phyloP scores from a whole-genome alignment of 2,329 filamentous ascomycete genomes.

The Aspergillus sp. region DNA sequence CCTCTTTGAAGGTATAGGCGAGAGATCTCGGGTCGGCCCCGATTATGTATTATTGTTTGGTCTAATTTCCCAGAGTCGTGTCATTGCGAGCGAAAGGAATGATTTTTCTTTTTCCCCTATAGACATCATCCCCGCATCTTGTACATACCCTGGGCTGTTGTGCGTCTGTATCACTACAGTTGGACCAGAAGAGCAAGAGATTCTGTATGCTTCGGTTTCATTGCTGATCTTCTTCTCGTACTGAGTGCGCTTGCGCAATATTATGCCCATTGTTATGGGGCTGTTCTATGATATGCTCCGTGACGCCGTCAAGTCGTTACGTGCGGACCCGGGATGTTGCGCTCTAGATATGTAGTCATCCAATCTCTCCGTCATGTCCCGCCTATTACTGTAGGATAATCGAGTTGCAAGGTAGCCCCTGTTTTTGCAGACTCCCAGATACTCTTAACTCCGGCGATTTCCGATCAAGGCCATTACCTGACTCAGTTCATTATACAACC shows the following conservation, averaged over 20 bases:
- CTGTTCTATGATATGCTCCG: slow-evolving; percentile 13
- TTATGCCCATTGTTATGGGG: slow-evolving; percentile 11
- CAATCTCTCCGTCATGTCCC: background rate
- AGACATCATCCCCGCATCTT: slow-evolving; percentile 44
- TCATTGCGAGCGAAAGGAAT: slow-evolving; percentile 46
- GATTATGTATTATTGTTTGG: slow-evolving; percentile 48
- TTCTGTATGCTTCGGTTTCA: slow-evolving; percentile 34
- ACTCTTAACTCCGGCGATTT: slow-evolving; percentile 27
- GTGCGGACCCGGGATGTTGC: background rate
- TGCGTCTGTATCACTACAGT: slow-evolving; percentile 43
- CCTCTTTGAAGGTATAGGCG: slow-evolving; percentile 38
- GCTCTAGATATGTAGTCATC: background rate
- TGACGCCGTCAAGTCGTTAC: slow-evolving; percentile 8
- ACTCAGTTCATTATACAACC: slow-evolving; percentile 31
- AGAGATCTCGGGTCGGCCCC: slow-evolving; percentile 34
- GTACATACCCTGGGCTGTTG: slow-evolving; percentile 45
- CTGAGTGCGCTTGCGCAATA: slow-evolving; percentile 3
- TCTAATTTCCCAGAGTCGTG: slow-evolving; percentile 43
- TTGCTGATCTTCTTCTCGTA: slow-evolving; percentile 16
- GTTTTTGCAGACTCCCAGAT: background rate
- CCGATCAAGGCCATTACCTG: slow-evolving; percentile 38
- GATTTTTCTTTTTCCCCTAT: slow-evolving; percentile 39
- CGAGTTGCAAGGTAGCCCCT: background rate
- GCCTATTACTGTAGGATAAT: slow-evolving; percentile 1
- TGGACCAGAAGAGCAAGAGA: slow-evolving; percentile 42